Conservation (phyloP, 2,329 filamentous ascomycete species). For the Aspergillus spinulosporus region DNA sequence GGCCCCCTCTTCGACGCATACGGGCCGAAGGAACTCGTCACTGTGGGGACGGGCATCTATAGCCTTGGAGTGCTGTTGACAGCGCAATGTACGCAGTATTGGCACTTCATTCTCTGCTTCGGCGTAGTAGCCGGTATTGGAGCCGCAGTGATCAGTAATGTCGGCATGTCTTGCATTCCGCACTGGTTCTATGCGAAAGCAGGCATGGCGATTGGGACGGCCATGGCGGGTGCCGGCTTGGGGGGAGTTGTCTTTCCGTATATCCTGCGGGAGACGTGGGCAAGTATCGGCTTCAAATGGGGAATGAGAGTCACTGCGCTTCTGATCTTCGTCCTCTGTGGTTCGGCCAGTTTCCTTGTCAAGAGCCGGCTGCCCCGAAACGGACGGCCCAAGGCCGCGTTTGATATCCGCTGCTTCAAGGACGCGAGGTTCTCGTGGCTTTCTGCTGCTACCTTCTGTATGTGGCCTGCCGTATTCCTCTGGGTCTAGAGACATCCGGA, state of each 20-base stretch:
- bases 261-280: conserved; percentile 36
- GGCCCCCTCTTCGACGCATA: conserved; percentile 54
- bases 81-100: conserved; percentile 50
- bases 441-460: conserved; percentile 47
- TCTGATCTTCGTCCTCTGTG: conserved; percentile 35
- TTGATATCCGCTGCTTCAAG: conserved; percentile 48
- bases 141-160: conserved; percentile 41
- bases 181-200: conserved; percentile 45
- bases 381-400: conserved; percentile 30
- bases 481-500: not conserved
- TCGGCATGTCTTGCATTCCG: conserved; percentile 40
- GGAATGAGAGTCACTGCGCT: conserved; percentile 42
- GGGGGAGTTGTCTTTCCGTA: conserved; percentile 44
- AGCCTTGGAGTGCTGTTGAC: conserved; percentile 47
- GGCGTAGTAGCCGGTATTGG: conserved; percentile 40
- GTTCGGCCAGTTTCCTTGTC: conserved; percentile 36
- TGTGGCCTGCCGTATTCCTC: conserved; percentile 13
- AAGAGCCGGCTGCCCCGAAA: conserved; percentile 39
- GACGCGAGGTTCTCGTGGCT: conserved; percentile 48
- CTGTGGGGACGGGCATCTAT: conserved; percentile 42
- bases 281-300: conserved; percentile 42
- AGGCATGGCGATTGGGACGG: conserved; percentile 43
- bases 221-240: conserved; percentile 41
- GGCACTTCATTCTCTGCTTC: conserved; percentile 50
- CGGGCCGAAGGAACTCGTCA: conserved; percentile 46